Percentiles rank a stretch among this genome's conserved stretches.
These are phyloP conservation scores for Pseudogymnoascus sp. DNA, from an alignment of 2,329 filamentous ascomycete species.

Conservation along the genomic window DNA sequence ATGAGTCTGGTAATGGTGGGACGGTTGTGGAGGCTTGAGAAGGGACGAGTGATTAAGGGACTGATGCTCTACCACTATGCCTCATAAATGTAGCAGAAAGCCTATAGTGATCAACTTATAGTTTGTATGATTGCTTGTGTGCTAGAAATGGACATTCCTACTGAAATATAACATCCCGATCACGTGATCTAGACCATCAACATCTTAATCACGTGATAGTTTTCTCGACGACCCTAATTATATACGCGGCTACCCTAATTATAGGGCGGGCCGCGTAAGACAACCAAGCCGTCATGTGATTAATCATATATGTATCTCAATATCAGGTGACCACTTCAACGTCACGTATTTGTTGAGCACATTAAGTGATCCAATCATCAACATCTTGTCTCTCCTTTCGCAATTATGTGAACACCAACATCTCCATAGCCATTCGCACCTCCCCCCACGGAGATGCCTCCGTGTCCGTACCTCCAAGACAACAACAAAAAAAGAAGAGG, in stretches of 20 bases:
- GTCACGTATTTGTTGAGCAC: background rate
- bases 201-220: background rate
- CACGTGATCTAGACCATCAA: too few relatives aligned
- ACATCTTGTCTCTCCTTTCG: background rate
- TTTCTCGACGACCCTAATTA: background rate
- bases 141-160: background rate
- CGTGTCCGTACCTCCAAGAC: background rate
- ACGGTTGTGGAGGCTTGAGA: background rate
- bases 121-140: background rate
- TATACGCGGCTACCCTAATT: background rate
- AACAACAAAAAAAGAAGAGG: background rate
- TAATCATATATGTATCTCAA: background rate
- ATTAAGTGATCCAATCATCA: background rate
- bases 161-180: background rate
- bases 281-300: background rate
- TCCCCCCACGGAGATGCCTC: background rate
- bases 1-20: constrained; percentile 11
- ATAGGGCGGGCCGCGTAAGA: too few relatives aligned
- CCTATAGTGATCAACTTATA: background rate
- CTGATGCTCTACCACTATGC: background rate
- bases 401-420: background rate
- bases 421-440: background rate
- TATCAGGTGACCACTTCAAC: background rate
- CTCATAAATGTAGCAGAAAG: background rate
- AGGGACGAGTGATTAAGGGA: background rate